Evolutionary conservation across 495 filamentous ascomycete genomes (phyloP).

Genomic region (Talaromyces nanjingensis): DNA sequence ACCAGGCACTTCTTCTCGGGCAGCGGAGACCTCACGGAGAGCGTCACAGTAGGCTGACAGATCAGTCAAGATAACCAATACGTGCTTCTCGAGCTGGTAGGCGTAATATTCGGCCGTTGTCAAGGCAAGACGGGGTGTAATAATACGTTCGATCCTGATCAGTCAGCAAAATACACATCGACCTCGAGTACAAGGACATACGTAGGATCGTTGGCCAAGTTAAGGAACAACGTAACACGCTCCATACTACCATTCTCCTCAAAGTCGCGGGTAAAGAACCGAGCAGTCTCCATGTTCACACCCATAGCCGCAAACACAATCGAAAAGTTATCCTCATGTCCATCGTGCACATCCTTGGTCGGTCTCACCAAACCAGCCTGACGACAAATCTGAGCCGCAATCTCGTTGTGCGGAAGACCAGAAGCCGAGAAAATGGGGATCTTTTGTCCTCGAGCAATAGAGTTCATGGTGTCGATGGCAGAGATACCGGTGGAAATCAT

Average conservation of each 20-base stretch:
- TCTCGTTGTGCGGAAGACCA: conserved; percentile 98
- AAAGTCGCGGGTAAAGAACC: conserved; percentile 98
- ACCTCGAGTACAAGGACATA: conserved; percentile 26
- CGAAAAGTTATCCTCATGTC: conserved; percentile 97
- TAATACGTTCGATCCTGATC: conserved; percentile 95
- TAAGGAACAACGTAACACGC: conserved; percentile 93
- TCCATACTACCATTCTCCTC: conserved; percentile 99
- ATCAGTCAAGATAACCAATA: conserved; percentile 97
- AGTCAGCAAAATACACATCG: neutral
- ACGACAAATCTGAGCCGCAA: conserved; percentile 94
- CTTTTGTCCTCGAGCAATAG: conserved; percentile 98
- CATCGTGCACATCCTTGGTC: conserved; percentile 93
- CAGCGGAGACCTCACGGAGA: conserved; percentile 94
- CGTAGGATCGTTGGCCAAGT: conserved; percentile 98
- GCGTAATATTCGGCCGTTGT: conserved; percentile 99
- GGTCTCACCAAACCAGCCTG: conserved; percentile 89
- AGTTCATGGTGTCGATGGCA: conserved; percentile 99
- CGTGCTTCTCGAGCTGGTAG: conserved; percentile 99
- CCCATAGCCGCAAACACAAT: conserved; percentile 99
- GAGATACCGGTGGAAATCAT: conserved; percentile 99
- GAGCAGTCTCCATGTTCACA: conserved; percentile 98
- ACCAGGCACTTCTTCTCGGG: conserved; percentile 98
- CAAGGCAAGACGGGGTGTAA: conserved; percentile 95
- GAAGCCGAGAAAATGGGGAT: conserved; percentile 99
- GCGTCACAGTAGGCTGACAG: conserved; percentile 97